These are phyloP conservation scores for Leccinum broughii DNA, from an alignment of 768 basidiomycete species.

Conservation along the genomic window DNA sequence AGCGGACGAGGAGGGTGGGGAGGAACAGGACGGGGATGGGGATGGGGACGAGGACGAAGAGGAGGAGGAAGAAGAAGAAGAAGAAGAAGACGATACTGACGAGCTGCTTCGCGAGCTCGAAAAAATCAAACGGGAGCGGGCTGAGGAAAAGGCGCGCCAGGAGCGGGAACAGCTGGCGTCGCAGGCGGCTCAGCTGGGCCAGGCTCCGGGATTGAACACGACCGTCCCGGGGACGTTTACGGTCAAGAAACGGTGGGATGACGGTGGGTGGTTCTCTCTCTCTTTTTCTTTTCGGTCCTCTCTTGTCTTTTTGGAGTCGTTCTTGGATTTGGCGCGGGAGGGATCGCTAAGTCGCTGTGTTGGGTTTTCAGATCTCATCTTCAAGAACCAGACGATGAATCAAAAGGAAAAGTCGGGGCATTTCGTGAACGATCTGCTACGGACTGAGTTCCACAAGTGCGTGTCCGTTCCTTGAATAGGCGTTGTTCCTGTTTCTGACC, in stretches of 20 bases:
- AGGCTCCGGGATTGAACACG: slow-evolving; percentile 70
- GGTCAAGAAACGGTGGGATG: slow-evolving; percentile 94
- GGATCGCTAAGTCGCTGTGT: background rate
- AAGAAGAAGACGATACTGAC: slow-evolving; percentile 74
- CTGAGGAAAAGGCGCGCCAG: slow-evolving; percentile 84
- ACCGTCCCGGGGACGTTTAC: slow-evolving; percentile 82
- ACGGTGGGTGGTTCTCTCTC: slow-evolving; percentile 53
- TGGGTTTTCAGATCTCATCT: slow-evolving; percentile 74
- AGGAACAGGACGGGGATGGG: slow-evolving; percentile 52
- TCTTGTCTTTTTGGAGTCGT: background rate
- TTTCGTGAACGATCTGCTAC: slow-evolving; percentile 93
- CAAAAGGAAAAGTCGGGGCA: slow-evolving; percentile 64
- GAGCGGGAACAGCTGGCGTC: slow-evolving; percentile 74
- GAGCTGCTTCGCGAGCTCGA: slow-evolving; percentile 96
- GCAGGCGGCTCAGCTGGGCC: slow-evolving; percentile 68
- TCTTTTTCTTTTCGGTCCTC: background rate
- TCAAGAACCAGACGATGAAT: slow-evolving; percentile 94
- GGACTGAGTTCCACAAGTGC: slow-evolving; percentile 92
- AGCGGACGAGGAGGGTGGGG: slow-evolving; percentile 75
- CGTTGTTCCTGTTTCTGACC: slow-evolving; percentile 11
- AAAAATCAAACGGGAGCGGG: slow-evolving; percentile 95
- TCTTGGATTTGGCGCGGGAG: background rate
- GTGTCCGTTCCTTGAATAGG: slow-evolving; percentile 31
- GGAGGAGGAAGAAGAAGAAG: slow-evolving; percentile 52
- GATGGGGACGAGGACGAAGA: slow-evolving; percentile 54